Evolutionary conservation across 805 yeast species (phyloP).

Genomic region (Grigorovia humatica): DNA sequence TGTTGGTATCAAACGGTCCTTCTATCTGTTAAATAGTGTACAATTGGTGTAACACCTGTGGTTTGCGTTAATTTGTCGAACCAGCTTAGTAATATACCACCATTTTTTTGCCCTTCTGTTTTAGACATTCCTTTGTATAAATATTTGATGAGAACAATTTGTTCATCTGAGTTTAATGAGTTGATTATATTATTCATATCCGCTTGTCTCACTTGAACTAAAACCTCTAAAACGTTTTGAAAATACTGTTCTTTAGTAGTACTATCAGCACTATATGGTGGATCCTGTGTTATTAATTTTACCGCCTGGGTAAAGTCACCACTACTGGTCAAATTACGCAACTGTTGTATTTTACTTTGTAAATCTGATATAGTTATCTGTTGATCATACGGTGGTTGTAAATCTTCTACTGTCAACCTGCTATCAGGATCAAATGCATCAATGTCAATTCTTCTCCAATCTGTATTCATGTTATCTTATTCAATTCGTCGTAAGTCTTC

Average conservation of each 20-base stretch:
- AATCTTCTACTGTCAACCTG: conserved; percentile 51
- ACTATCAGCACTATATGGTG: conserved; percentile 75
- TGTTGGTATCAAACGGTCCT: conserved; percentile 46
- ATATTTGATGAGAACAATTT: conserved; percentile 71
- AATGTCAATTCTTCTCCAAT: conserved; percentile 91
- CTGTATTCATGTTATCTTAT: conserved; percentile 23
- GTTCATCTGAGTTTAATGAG: conserved; percentile 50
- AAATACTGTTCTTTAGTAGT: conserved; percentile 36
- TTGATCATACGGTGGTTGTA: conserved; percentile 45
- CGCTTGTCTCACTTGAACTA: conserved; percentile 53
- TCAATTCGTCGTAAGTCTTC: background rate
- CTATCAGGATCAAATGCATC: conserved; percentile 84
- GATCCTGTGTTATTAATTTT: conserved; percentile 48
- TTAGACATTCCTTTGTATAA: conserved; percentile 77
- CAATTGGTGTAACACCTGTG: conserved; percentile 83
- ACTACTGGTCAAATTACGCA: conserved; percentile 53
- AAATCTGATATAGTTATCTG: conserved; percentile 45
- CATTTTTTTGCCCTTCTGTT: conserved; percentile 70
- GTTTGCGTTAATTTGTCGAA: conserved; percentile 78
- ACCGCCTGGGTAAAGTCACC: conserved; percentile 69
- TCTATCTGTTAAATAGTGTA: conserved; percentile 78
- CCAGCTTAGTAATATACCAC: conserved; percentile 83
- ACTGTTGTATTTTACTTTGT: conserved; percentile 42
- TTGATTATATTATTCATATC: conserved; percentile 58
- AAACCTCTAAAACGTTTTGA: conserved; percentile 54